These are phyloP conservation scores for Whalleya microplaca DNA, from an alignment of 2,329 filamentous ascomycete genomes.

Conservation along the genomic window DNA sequence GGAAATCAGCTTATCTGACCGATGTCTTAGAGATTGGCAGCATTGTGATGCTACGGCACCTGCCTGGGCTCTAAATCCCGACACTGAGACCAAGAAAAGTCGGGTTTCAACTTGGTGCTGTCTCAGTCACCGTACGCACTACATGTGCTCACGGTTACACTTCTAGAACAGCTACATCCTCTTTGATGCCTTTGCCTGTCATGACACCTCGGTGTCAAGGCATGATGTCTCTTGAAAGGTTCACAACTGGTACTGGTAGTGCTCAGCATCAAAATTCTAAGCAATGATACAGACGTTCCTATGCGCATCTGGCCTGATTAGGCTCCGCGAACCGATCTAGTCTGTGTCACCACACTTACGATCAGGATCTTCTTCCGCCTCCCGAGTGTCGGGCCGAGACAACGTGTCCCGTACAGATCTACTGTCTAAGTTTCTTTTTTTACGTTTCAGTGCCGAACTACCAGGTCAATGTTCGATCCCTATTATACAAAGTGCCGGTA, in stretches of 20 bases:
- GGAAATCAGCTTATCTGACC: slow-evolving; percentile 5
- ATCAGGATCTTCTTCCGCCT: neutral
- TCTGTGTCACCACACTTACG: neutral
- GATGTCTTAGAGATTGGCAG: slow-evolving; percentile 12
- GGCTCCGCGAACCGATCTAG: neutral
- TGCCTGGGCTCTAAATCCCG: slow-evolving; percentile 23
- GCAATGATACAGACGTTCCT: neutral
- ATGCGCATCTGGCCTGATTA: neutral
- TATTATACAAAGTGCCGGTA: neutral
- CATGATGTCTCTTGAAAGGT: neutral
- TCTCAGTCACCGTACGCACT: slow-evolving; percentile 12
- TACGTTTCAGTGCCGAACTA: neutral
- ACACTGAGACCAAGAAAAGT: slow-evolving; percentile 6
- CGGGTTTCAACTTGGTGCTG: slow-evolving; percentile 25
- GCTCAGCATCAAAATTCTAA: slow-evolving; percentile 1
- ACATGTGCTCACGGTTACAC: neutral
- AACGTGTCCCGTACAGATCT: neutral
- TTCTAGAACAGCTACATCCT: neutral
- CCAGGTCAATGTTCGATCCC: neutral
- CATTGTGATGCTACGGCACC: slow-evolving; percentile 15
- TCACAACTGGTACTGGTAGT: neutral
- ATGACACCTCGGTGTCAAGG: slow-evolving; percentile 5
- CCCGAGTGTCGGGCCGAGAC: neutral
- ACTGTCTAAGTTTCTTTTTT: neutral
- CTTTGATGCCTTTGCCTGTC: neutral